phyloP scores from a whole-genome alignment of 805 yeast species.

The Metschnikowia peoriensis region DNA sequence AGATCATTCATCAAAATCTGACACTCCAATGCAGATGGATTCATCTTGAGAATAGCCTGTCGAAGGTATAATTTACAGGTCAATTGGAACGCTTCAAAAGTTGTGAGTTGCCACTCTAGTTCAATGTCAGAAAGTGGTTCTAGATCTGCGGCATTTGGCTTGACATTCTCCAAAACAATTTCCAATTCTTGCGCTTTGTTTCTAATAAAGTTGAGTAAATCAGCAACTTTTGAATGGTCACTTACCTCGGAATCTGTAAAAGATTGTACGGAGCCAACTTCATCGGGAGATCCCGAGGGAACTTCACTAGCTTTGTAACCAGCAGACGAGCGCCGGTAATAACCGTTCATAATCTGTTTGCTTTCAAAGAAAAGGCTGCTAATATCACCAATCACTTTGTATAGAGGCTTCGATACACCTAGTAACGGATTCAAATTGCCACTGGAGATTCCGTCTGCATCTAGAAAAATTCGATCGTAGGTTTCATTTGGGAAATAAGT shows the following conservation, averaged over 20 bases:
- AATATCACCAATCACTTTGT: constrained; percentile 64
- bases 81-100: constrained; percentile 70
- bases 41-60: constrained; percentile 60
- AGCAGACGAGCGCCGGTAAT: constrained; percentile 7
- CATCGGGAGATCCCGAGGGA: constrained; percentile 1
- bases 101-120: constrained; percentile 61
- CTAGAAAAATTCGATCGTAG: constrained; percentile 52
- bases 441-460: constrained; percentile 30
- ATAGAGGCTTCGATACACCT: constrained; percentile 71
- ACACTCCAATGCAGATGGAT: constrained; percentile 62
- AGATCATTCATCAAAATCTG: constrained; percentile 57
- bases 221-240: constrained; percentile 10
- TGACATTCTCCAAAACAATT: constrained; percentile 44
- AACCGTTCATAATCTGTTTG: constrained; percentile 27
- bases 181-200: constrained; percentile 44
- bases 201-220: constrained; percentile 25
- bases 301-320: background rate
- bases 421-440: constrained; percentile 64
- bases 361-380: constrained; percentile 56
- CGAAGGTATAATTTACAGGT: constrained; percentile 66
- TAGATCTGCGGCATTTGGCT: constrained; percentile 53
- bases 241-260: background rate
- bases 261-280: background rate
- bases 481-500: constrained; percentile 63
- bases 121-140: constrained; percentile 43